Evolutionary conservation across 169 alveolate species (phyloP).

Genomic region (Ichthyophthirius multifiliis): DNA sequence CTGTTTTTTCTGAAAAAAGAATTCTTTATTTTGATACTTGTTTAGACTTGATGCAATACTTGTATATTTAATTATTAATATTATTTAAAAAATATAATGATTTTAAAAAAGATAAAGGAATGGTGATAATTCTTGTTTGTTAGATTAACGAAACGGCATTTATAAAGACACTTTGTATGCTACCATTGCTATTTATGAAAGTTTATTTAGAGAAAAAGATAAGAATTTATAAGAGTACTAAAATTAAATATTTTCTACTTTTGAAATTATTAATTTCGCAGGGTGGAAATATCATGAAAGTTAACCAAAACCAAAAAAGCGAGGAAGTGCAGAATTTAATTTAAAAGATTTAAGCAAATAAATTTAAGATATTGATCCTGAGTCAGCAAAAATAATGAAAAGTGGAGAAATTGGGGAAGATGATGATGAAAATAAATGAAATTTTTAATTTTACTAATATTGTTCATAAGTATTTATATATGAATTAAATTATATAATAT

Average conservation of each 20-base stretch:
- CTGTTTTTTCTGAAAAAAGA: constrained; percentile 29
- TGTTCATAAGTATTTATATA: no score
- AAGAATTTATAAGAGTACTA: background rate
- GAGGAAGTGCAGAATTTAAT: constrained; percentile 27
- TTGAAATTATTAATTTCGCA: constrained; percentile 42
- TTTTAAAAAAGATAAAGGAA: background rate
- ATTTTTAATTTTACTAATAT: no score
- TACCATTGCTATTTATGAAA: constrained; percentile 34
- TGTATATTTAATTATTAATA: background rate
- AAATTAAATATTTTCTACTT: constrained; percentile 22
- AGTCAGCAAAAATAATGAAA: background rate
- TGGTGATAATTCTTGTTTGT: constrained; percentile 41
- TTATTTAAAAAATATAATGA: background rate
- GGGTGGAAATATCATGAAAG: constrained; percentile 54
- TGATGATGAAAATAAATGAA: constrained; percentile 1
- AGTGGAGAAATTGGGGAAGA: constrained; percentile 7
- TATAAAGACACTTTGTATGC: constrained; percentile 30
- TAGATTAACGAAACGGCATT: constrained; percentile 20
- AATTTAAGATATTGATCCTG: background rate
- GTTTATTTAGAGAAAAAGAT: constrained; percentile 25
- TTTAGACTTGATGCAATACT: constrained; percentile 28
- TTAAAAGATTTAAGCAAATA: background rate
- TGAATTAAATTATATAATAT: no score
- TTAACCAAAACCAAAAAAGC: constrained; percentile 28
- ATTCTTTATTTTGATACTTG: constrained; percentile 30